These are phyloP conservation scores for Canavalia ensiformis DNA, from an alignment of 306 rosid genomes.

Conservation along the genomic window DNA sequence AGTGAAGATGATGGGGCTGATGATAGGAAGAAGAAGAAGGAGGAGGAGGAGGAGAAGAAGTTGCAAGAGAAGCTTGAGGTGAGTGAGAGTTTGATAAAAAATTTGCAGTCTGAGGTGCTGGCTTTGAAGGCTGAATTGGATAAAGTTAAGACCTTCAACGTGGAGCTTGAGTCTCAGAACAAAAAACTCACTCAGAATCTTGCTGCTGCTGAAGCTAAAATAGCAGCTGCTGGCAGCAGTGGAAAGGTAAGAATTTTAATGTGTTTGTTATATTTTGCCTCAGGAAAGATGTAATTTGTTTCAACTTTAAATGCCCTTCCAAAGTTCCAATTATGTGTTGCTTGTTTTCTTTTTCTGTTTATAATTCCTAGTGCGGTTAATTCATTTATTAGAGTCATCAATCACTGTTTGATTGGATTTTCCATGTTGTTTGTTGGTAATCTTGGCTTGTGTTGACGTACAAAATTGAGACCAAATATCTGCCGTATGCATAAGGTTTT, in stretches of 20 bases:
- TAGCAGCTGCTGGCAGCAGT: slow-evolving; percentile 44
- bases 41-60: slow-evolving; percentile 46
- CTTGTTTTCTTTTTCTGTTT: slow-evolving; percentile 1
- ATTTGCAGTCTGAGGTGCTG: slow-evolving; percentile 67
- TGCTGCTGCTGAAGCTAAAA: slow-evolving; percentile 76
- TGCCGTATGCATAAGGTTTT: background rate
- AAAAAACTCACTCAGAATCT: slow-evolving; percentile 65
- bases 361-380: slow-evolving; percentile 16
- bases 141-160: slow-evolving; percentile 60
- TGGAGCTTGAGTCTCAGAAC: slow-evolving; percentile 73
- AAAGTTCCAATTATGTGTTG: background rate
- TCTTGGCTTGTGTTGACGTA: background rate
- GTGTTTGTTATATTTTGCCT: slow-evolving; percentile 28
- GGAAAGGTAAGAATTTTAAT: slow-evolving; percentile 62
- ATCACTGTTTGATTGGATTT: slow-evolving; percentile 34
- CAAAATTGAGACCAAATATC: slow-evolving; percentile 5
- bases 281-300: slow-evolving; percentile 7
- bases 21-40: slow-evolving; percentile 55
- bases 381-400: slow-evolving; percentile 25
- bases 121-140: slow-evolving; percentile 78
- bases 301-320: slow-evolving; percentile 1
- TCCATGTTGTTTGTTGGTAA: slow-evolving; percentile 7
- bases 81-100: slow-evolving; percentile 67
- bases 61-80: slow-evolving; percentile 59
- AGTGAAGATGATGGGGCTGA: slow-evolving; percentile 54